Percentiles rank a stretch among this genome's conserved stretches.
Evolutionary conservation across 768 basidiomycete species (phyloP).

Genomic region (Kwoniella sp.): DNA sequence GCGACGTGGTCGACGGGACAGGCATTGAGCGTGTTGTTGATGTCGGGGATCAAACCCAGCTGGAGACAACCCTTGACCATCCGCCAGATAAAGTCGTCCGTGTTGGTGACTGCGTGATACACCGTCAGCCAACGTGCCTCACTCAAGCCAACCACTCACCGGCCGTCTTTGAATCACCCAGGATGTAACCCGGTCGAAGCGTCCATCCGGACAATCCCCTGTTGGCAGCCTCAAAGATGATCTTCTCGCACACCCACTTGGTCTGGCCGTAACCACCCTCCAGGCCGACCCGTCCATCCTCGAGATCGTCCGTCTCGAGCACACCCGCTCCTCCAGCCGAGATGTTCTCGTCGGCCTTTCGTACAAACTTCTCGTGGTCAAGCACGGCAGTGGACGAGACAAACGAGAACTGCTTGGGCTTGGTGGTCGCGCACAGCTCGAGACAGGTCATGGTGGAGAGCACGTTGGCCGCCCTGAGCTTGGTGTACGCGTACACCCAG

Average conservation of each 20-base stretch:
- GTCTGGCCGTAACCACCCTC: conserved; percentile 94
- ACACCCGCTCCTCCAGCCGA: conserved; percentile 60
- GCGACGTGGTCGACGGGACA: conserved; percentile 97
- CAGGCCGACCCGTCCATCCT: conserved; percentile 68
- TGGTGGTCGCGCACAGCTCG: conserved; percentile 61
- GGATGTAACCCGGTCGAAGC: conserved; percentile 89
- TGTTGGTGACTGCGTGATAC: conserved; percentile 73
- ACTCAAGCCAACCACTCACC: conserved; percentile 56
- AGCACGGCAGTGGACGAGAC: conserved; percentile 94
- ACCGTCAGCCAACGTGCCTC: background rate
- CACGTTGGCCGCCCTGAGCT: conserved; percentile 87
- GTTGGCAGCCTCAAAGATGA: conserved; percentile 83
- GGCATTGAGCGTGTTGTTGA: conserved; percentile 98
- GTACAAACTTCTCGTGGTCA: conserved; percentile 85
- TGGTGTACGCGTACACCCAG: conserved; percentile 98
- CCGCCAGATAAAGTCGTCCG: conserved; percentile 98
- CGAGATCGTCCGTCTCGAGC: conserved; percentile 81
- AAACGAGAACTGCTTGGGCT: conserved; percentile 75
- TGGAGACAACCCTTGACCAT: conserved; percentile 98
- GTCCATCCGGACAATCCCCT: conserved; percentile 81
- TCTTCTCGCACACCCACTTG: conserved; percentile 97
- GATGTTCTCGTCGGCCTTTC: conserved; percentile 68
- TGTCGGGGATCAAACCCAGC: conserved; percentile 91
- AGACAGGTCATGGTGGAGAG: conserved; percentile 79
- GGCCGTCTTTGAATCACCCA: conserved; percentile 82